phyloP scores from a whole-genome alignment of 176 grass and related monocot species.

The Zizania latifolia region DNA sequence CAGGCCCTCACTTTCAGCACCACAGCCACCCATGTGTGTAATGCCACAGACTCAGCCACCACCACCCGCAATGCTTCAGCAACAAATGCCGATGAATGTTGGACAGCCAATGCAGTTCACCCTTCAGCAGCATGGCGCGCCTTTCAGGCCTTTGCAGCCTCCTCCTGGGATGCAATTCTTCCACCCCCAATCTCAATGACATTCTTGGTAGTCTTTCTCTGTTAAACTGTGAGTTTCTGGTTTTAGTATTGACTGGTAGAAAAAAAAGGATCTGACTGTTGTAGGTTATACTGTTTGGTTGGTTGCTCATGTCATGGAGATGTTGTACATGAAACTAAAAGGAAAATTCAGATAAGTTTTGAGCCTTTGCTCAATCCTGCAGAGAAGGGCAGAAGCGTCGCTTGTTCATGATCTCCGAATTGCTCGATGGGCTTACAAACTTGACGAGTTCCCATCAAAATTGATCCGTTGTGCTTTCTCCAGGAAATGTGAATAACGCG shows the following conservation, averaged over 20 bases:
- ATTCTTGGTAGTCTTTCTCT: constrained; percentile 35
- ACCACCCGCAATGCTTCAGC: constrained; percentile 49
- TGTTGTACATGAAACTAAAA: constrained; percentile 48
- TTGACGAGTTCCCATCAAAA: background rate
- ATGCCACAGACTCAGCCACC: too few species aligned
- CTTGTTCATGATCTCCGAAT: background rate
- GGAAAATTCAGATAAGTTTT: constrained; percentile 4
- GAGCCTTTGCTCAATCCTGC: background rate
- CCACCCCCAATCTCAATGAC: constrained; percentile 59
- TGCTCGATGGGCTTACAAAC: background rate
- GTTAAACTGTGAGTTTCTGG: constrained; percentile 36
- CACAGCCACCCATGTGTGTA: constrained; percentile 34
- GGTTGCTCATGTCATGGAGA: constrained; percentile 18
- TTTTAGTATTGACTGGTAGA: constrained; percentile 40
- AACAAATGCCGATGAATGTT: constrained; percentile 51
- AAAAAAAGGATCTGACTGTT: constrained; percentile 42
- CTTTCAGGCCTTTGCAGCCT: constrained; percentile 72
- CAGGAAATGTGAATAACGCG: background rate
- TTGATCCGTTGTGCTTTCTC: background rate
- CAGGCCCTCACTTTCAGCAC: constrained; percentile 28
- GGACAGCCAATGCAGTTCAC: constrained; percentile 46
- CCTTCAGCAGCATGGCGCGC: constrained; percentile 45
- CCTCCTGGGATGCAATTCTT: constrained; percentile 80
- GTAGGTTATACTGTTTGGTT: constrained; percentile 39
- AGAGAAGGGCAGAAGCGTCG: too few species aligned